These are phyloP conservation scores for Yamadazyma mexicana DNA, from an alignment of 1,139 yeast species.

Conservation along the genomic window DNA sequence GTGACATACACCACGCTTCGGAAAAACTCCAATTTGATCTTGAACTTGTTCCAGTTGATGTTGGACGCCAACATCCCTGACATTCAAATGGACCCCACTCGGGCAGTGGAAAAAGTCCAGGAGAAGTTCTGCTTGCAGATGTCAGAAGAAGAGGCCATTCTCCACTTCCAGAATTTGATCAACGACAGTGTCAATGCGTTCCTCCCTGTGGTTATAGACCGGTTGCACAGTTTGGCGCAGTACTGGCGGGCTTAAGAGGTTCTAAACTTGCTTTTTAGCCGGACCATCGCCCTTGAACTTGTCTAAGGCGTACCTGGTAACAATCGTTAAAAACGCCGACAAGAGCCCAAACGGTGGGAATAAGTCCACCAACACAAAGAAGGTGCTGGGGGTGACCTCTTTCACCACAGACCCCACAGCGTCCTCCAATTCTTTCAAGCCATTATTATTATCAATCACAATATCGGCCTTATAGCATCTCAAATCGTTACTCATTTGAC, in stretches of 20 bases:
- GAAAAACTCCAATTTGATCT: constrained; percentile 83
- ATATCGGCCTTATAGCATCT: constrained; percentile 63
- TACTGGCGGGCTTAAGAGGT: constrained; percentile 91
- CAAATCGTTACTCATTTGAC: constrained; percentile 70
- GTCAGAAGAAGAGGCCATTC: constrained; percentile 93
- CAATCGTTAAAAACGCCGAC: constrained; percentile 30
- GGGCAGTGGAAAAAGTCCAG: constrained; percentile 84
- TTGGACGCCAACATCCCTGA: constrained; percentile 91
- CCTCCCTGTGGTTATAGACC: constrained; percentile 90
- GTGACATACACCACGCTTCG: constrained; percentile 90
- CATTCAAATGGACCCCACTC: constrained; percentile 69
- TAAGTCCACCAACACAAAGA: constrained; percentile 61
- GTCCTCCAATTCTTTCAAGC: constrained; percentile 47
- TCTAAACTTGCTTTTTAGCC: background rate
- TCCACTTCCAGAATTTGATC: constrained; percentile 90
- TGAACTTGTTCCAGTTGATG: constrained; percentile 92
- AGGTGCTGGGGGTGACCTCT: constrained; percentile 48
- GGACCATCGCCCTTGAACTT: constrained; percentile 18
- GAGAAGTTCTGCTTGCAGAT: constrained; percentile 91
- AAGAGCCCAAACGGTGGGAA: constrained; percentile 52
- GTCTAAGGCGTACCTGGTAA: constrained; percentile 21
- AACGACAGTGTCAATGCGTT: constrained; percentile 93
- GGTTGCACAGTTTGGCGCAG: constrained; percentile 93
- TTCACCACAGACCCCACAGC: constrained; percentile 48
- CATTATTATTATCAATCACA: constrained; percentile 64